These are phyloP conservation scores for Microcyclospora tardicrescens DNA, from an alignment of 2,329 filamentous ascomycete genomes.

Conservation along the genomic window DNA sequence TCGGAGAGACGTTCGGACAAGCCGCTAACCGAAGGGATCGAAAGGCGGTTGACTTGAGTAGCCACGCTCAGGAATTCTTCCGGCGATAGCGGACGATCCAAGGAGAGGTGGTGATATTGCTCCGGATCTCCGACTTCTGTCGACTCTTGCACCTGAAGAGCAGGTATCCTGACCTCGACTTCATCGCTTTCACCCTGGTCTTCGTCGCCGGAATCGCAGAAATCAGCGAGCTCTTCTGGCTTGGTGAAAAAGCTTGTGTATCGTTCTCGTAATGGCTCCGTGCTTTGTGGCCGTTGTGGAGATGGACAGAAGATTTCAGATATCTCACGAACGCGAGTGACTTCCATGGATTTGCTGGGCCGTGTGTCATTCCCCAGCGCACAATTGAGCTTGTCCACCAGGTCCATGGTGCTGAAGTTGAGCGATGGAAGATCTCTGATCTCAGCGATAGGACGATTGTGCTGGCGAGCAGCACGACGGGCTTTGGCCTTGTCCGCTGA, in stretches of 20 bases:
- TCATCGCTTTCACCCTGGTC: constrained; percentile 8
- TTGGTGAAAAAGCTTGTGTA: constrained; percentile 34
- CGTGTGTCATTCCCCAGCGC: constrained; percentile 25
- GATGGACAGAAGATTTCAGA: constrained; percentile 21
- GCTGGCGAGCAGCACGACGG: constrained; percentile 17
- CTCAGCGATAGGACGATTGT: constrained; percentile 23
- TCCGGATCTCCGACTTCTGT: constrained; percentile 12
- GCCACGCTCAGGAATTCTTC: constrained; percentile 28
- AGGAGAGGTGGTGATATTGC: constrained; percentile 5
- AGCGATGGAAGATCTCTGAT: constrained; percentile 33
- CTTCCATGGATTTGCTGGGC: constrained; percentile 26
- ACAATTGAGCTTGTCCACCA: constrained; percentile 34
- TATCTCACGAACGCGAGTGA: constrained; percentile 18
- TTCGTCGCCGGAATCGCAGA: constrained; percentile 13
- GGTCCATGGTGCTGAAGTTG: constrained; percentile 35
- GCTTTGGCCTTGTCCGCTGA: constrained; percentile 18
- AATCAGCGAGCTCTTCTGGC: constrained; percentile 25
- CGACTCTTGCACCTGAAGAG: constrained; percentile 14
- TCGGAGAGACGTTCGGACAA: constrained; percentile 35
- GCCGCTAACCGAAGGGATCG: constrained; percentile 33
- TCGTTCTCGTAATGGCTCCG: constrained; percentile 29
- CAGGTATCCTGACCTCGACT: constrained; percentile 8
- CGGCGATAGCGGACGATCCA: constrained; percentile 25
- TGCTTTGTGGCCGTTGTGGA: constrained; percentile 26
- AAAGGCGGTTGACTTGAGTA: constrained; percentile 33